Percentiles rank a stretch among this genome's conserved stretches.
Evolutionary conservation across 257 asterid species (phyloP).

Genomic region (Solanum appendiculatum): DNA sequence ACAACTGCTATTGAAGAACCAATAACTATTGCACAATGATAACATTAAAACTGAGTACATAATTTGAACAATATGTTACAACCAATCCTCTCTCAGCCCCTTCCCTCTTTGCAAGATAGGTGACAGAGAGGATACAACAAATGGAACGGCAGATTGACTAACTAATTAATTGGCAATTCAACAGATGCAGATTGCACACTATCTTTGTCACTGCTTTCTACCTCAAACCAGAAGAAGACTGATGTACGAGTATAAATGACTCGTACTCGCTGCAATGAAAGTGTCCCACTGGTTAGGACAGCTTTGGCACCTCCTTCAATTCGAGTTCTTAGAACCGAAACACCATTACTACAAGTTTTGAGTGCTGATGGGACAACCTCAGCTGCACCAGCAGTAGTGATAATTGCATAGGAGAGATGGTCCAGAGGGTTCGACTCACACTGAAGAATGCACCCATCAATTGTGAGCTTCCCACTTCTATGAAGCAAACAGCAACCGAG

Average conservation of each 20-base stretch:
- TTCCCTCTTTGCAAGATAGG: background rate
- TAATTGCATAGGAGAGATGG: slow-evolving; percentile 91
- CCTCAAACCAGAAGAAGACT: slow-evolving; percentile 76
- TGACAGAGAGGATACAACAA: background rate
- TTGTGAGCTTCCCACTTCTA: slow-evolving; percentile 79
- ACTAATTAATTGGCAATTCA: background rate
- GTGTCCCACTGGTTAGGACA: slow-evolving; percentile 75
- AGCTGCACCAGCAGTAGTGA: slow-evolving; percentile 59
- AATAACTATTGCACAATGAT: background rate
- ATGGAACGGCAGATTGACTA: background rate
- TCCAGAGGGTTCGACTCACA: slow-evolving; percentile 88
- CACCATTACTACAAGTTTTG: slow-evolving; percentile 32
- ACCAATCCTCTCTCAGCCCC: background rate
- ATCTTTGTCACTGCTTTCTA: slow-evolving; percentile 22
- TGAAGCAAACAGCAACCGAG: slow-evolving; percentile 96
- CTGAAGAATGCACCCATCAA: slow-evolving; percentile 87
- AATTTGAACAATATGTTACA: background rate
- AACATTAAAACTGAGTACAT: background rate
- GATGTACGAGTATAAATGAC: slow-evolving; percentile 76
- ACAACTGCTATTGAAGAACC: background rate
- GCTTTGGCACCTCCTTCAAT: slow-evolving; percentile 98
- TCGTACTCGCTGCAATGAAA: slow-evolving; percentile 70
- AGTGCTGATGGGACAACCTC: slow-evolving; percentile 24
- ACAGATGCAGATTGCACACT: background rate
- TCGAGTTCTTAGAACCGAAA: slow-evolving; percentile 64